Conservation (phyloP, 2,329 filamentous ascomycete species). For the Nothophaeocryptopus gaeumannii region DNA sequence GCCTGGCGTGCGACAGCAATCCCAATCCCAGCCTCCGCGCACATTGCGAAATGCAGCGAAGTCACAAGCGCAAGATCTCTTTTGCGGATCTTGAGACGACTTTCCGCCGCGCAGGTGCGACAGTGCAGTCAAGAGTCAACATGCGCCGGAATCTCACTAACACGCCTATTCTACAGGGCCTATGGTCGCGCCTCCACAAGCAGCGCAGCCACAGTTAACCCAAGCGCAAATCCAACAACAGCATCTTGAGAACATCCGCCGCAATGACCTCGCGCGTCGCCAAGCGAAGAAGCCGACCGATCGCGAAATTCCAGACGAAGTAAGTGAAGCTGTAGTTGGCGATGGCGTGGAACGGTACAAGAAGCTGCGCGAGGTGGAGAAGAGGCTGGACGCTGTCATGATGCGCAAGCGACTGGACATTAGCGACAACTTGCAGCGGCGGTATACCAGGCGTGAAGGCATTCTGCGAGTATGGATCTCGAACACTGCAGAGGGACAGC, state of each 20-base stretch:
- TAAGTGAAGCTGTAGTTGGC: conserved; percentile 74
- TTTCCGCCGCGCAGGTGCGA: conserved; percentile 42
- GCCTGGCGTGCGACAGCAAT: neutral
- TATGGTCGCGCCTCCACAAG: conserved; percentile 34
- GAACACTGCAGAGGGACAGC: conserved; percentile 91
- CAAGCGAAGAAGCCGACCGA: conserved; percentile 89
- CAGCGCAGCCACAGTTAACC: conserved; percentile 46
- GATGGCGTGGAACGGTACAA: conserved; percentile 80
- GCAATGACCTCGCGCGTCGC: conserved; percentile 63
- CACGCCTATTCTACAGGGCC: conserved; percentile 24
- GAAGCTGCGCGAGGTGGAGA: conserved; percentile 80
- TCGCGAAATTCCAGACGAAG: conserved; percentile 85
- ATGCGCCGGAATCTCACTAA: too few species aligned
- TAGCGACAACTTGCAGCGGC: conserved; percentile 73
- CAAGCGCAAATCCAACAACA: conserved; percentile 48
- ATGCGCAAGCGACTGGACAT: conserved; percentile 92
- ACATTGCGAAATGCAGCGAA: conserved; percentile 12
- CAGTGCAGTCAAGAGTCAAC: too few species aligned
- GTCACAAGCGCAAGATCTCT: conserved; percentile 43
- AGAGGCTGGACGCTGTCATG: conserved; percentile 84
- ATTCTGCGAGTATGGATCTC: conserved; percentile 91
- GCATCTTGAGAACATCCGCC: conserved; percentile 41
- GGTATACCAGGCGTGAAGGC: conserved; percentile 52
- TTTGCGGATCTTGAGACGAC: conserved; percentile 48
- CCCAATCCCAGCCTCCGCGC: neutral